Base-by-base conservation (phyloP, 1,284 basidiomycete genomes). In the Leccinum ponderosum region DNA sequence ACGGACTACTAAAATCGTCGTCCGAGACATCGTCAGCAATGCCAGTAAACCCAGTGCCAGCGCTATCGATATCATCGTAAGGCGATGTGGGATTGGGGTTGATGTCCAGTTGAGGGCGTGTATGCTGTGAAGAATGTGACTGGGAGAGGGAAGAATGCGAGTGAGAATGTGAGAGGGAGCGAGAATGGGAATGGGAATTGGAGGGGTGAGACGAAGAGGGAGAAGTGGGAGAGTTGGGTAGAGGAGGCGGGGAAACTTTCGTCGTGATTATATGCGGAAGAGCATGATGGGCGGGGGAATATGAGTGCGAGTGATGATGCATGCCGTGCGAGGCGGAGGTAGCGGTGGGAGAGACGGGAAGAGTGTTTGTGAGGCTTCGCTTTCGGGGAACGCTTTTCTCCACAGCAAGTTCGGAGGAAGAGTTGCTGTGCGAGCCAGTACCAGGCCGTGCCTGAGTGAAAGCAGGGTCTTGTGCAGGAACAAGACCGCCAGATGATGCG, bases 381-480 rank as follows among this genome's bases (percentile, higher is more conserved):
- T 89, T 89, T 51, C 85, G 77, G 1, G 84, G 81, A 14, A 85
- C 78, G 58, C 76, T 80, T 66, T 83, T 83, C 65, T 81, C 79
- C 29, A 71, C 65, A 1, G 53, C 59, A 48, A 74, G 65, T 11
- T 75, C 71, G n/a, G 77, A 76, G 12, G 79, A 76, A 25, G 80
- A 76, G 15, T 77, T 71, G 65, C 73, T 44, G 27, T 63, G 65
- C 0, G 67, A 64, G 1, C 63, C 59, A 5, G 71, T 68, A 31
- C 66, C 71, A 39, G 73, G 70, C 1, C 73, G 62, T 39, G 63
- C 62, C 54, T 69, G 73, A 2, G 53, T 4, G 42, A 64, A 62
- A 6, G 48, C 14, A 1, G 64, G 31, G 33, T 70, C 69, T 17
- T 53, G 54, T 27, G 57, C 9, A 2, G 69, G 69, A 6, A 60